Conservation (phyloP, 2,329 filamentous ascomycete genomes). For the Aureobasidium sp. region DNA sequence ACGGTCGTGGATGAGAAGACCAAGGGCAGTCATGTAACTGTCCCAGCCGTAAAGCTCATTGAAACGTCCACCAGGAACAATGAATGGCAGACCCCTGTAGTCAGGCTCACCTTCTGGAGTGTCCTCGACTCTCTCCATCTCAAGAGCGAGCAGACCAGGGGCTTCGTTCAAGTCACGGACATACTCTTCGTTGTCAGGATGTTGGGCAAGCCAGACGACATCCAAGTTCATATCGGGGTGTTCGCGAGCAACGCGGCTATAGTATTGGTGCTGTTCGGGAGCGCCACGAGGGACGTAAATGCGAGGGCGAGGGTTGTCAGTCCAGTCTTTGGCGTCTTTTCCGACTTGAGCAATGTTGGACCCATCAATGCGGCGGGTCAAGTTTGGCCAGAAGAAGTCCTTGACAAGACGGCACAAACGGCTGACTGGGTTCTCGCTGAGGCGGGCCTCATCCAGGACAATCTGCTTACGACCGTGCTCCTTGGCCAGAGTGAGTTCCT, state of each 20-base stretch:
- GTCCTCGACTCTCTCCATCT: constrained; percentile 64
- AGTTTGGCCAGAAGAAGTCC: constrained; percentile 84
- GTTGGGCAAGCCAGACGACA: constrained; percentile 71
- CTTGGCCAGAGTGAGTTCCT: constrained; percentile 88
- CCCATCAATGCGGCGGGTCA: constrained; percentile 85
- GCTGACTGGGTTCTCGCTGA: constrained; percentile 93
- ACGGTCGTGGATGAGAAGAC: constrained; percentile 76
- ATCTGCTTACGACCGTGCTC: constrained; percentile 85
- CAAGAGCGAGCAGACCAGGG: constrained; percentile 82
- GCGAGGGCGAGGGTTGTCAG: constrained; percentile 74
- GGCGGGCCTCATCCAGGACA: constrained; percentile 78
- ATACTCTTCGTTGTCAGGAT: constrained; percentile 54
- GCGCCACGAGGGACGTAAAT: constrained; percentile 85
- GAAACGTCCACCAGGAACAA: constrained; percentile 95
- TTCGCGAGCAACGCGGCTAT: constrained; percentile 68
- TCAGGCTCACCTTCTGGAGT: constrained; percentile 61
- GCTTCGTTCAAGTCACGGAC: constrained; percentile 78
- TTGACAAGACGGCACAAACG: constrained; percentile 79
- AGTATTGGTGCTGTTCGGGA: constrained; percentile 85
- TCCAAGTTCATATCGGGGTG: constrained; percentile 81
- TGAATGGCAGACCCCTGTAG: constrained; percentile 77
- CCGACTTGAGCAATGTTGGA: constrained; percentile 81
- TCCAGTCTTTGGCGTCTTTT: constrained; percentile 92
- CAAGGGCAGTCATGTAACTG: constrained; percentile 95
- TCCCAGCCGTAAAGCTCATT: constrained; percentile 99